phyloP scores from a whole-genome alignment of 768 basidiomycete species.

The Tulasnella sp. region DNA sequence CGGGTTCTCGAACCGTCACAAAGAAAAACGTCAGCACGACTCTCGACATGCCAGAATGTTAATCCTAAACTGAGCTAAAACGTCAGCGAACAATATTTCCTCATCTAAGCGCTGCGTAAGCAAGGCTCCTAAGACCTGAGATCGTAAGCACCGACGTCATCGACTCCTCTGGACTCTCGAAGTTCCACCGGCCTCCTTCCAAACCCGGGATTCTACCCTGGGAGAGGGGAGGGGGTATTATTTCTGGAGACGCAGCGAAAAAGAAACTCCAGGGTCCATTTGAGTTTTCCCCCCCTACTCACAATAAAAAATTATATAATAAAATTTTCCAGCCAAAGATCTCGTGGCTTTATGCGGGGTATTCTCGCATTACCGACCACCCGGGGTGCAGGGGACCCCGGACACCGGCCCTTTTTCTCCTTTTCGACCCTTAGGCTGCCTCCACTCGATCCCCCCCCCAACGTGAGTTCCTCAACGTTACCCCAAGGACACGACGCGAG shows the following conservation, averaged over 20 bases:
- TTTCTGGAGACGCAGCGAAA: not conserved
- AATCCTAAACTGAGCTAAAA: not conserved
- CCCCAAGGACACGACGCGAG: not conserved
- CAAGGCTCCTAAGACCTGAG: not conserved
- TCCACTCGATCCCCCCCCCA: too few species aligned
- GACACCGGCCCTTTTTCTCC: not conserved
- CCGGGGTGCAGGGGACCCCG: not conserved
- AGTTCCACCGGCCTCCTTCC: not conserved
- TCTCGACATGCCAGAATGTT: not conserved
- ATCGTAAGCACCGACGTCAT: not conserved
- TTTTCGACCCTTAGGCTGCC: not conserved
- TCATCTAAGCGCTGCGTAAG: not conserved
- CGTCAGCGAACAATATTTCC: too few species aligned
- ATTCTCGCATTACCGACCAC: not conserved
- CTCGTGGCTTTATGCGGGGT: not conserved
- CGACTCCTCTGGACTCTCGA: not conserved
- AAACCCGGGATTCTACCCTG: not conserved
- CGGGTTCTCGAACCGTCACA: not conserved
- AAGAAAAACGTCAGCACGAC: not conserved
- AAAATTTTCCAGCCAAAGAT: not conserved
- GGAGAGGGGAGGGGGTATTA: not conserved
- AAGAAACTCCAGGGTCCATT: not conserved
- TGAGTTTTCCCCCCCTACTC: too few species aligned
- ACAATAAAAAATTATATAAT: conserved; percentile 5
- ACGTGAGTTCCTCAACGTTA: too few species aligned